Conservation (phyloP, 495 filamentous ascomycete species). For the Pyrenopolyporus hunteri region DNA sequence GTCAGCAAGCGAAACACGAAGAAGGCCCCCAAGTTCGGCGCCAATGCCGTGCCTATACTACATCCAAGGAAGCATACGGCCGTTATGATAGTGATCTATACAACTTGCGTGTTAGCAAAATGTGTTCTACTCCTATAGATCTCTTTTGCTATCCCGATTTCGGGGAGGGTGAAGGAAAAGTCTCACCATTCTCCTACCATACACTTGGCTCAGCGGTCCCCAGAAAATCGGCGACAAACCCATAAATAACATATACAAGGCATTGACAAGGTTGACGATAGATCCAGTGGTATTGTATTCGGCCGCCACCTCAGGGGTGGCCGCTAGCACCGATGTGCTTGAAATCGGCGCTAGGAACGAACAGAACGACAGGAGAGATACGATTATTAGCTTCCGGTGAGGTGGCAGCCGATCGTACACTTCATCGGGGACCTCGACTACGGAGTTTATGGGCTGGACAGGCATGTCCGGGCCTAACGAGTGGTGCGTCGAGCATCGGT, state of each 20-base stretch:
- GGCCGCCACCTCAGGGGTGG: conserved; percentile 68
- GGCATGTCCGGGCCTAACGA: conserved; percentile 45
- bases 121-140: background rate
- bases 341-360: conserved; percentile 72
- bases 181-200: conserved; percentile 64
- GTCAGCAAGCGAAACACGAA: conserved; percentile 74
- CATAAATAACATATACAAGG: conserved; percentile 73
- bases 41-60: conserved; percentile 68
- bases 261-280: conserved; percentile 73
- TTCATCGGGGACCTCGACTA: conserved; percentile 52
- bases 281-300: conserved; percentile 66
- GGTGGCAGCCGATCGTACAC: conserved; percentile 61
- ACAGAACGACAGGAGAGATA: conserved; percentile 68
- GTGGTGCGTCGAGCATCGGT: conserved; percentile 42
- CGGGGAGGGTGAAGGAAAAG: background rate
- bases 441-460: conserved; percentile 49
- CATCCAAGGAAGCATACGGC: conserved; percentile 66
- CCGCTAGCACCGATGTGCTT: conserved; percentile 71
- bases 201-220: conserved; percentile 72
- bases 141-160: background rate
- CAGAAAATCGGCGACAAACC: conserved; percentile 69
- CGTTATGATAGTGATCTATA: conserved; percentile 61
- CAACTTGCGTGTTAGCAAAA: conserved; percentile 1
- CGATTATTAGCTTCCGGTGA: conserved; percentile 64
- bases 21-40: conserved; percentile 69